Base-by-base conservation (phyloP, 2,329 filamentous ascomycete species). In the Moelleriella libera region DNA sequence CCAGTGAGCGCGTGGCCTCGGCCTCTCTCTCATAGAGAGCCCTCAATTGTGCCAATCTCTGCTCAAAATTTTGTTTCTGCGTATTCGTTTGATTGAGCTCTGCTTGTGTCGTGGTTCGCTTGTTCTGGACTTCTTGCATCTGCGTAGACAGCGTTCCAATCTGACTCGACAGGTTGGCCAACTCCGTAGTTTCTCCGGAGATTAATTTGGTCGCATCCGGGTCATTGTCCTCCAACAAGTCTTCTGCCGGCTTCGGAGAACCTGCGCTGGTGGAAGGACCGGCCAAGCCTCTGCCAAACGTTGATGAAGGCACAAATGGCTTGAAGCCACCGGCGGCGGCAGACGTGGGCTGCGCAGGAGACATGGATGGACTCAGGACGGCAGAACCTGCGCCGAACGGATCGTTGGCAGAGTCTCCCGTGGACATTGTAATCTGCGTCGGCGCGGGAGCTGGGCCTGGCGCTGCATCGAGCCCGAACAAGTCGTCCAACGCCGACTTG, bases 131-230 rank as follows among this genome's bases (percentile, higher is more conserved):
- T 55, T 90, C 88, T 60, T 95, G 88, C 80, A 94, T 95, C 67
- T 98, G 88, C 59, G 83, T 94, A 0, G 89, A 85, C 48, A 98
- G 68, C 2, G 85, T 90, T 32, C 88, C 83, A 53, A 98, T 88
- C 63, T 97, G 92, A 62, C 94, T 97, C 1, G 90, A 96, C 55
- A 98, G 74, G 60, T 98, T 97, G 46, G 89, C 92, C 49, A 98
- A 74, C 63, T 98, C 92, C 0, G 85, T 83, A 2, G 89, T 92
- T 60, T 98, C 92, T 53, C 82, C 83, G 0, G 85, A 92, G 30
- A 97, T 71, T 62, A 85, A 94, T 63, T 85, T 92, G 66, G 83
- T 90, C 48, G 89, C 80, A 58, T 94, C 88, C 1, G 85, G 84
- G 54, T 97, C 90, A 53, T 82, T 83, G 56, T 96, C 89, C 12